Conservation (phyloP, 2,329 filamentous ascomycete species). For the Lachnellula willkommii region DNA sequence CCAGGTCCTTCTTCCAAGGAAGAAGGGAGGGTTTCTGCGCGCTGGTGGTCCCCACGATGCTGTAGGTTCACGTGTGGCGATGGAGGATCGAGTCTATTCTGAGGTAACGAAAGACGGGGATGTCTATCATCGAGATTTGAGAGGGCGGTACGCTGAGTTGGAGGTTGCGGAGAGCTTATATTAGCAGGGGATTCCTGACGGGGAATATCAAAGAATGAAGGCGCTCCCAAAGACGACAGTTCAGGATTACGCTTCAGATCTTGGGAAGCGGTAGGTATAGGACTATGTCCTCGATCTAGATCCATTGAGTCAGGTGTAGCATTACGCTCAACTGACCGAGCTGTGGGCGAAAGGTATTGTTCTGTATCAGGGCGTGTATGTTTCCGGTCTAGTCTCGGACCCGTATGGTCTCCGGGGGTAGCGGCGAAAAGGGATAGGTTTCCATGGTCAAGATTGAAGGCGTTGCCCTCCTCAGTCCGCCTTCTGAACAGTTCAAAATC, state of each 20-base stretch:
- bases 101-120: slow-evolving; percentile 49
- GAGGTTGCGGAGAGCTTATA: slow-evolving; percentile 32
- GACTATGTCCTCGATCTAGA: slow-evolving; percentile 42
- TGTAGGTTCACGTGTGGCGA: slow-evolving; percentile 29
- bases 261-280: slow-evolving; percentile 46
- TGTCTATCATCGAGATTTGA: slow-evolving; percentile 44
- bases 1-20: slow-evolving; percentile 42
- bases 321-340: slow-evolving; percentile 13
- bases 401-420: slow-evolving; percentile 19
- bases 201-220: slow-evolving; percentile 38
- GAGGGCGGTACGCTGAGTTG: slow-evolving; percentile 19
- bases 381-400: slow-evolving; percentile 21
- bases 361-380: slow-evolving; percentile 18
- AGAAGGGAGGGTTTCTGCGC: slow-evolving; percentile 50
- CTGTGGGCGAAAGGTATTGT: slow-evolving; percentile 20
- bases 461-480: slow-evolving; percentile 61
- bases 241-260: slow-evolving; percentile 43
- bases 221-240: slow-evolving; percentile 14
- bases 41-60: slow-evolving; percentile 20
- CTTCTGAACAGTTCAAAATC: slow-evolving; percentile 76
- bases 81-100: slow-evolving; percentile 41
- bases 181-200: slow-evolving; percentile 43
- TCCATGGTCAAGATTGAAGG: slow-evolving; percentile 42
- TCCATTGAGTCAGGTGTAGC: slow-evolving; percentile 35
- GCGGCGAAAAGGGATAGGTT: slow-evolving; percentile 43